Conservation (phyloP, 257 asterid species). For the Nicotiana tabacum region DNA sequence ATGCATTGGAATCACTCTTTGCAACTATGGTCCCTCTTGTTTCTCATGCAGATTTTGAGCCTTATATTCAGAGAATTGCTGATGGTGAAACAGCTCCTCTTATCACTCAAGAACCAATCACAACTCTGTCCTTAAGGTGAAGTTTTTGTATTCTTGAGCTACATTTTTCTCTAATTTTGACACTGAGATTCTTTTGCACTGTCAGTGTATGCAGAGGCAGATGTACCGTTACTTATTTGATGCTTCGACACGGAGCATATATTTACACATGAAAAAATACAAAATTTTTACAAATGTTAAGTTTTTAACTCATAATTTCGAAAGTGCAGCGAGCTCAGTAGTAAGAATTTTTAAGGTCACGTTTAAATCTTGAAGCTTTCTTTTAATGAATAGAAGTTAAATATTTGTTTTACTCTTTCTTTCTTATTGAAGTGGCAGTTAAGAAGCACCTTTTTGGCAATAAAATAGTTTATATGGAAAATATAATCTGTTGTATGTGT, state of each 20-base stretch:
- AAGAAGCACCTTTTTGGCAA: background rate
- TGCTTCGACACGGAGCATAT: background rate
- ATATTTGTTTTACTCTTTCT: background rate
- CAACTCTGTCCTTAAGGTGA: slow-evolving; percentile 64
- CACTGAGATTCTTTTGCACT: background rate
- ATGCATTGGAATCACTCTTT: slow-evolving; percentile 51
- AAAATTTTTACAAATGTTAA: background rate
- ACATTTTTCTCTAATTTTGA: background rate
- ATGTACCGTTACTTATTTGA: background rate
- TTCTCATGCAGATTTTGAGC: slow-evolving; percentile 81
- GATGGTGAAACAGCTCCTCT: slow-evolving; percentile 56
- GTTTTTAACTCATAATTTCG: background rate
- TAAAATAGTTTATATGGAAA: background rate
- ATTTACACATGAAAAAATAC: background rate
- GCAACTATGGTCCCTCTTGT: slow-evolving; percentile 60
- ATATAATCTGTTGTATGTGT: background rate
- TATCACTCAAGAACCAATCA: slow-evolving; percentile 55
- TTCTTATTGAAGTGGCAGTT: background rate
- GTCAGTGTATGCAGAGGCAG: background rate
- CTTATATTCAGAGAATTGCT: slow-evolving; percentile 60
- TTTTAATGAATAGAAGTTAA: background rate
- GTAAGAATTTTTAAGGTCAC: background rate
- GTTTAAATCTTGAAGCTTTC: background rate
- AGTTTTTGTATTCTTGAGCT: background rate
- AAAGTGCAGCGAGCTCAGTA: background rate